Evolutionary conservation across 305 asterid genomes (phyloP).

Genomic region (Solanum hybrid): DNA sequence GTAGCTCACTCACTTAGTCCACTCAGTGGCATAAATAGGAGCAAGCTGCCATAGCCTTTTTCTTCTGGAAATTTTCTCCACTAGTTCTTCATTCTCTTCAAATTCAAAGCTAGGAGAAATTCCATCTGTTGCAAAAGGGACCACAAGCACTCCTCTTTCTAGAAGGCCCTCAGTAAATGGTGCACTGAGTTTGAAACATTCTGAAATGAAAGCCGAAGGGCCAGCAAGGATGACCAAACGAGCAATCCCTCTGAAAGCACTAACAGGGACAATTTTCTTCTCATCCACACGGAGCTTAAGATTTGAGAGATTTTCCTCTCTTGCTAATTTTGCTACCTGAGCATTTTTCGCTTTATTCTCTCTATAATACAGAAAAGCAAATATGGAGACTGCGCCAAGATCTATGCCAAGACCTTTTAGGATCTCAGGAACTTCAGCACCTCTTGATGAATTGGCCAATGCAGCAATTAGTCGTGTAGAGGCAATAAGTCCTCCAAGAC

Average conservation of each 20-base stretch:
- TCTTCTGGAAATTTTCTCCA: conserved; percentile 44
- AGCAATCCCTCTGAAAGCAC: conserved; percentile 79
- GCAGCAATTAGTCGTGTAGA: conserved; percentile 56
- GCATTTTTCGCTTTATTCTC: conserved; percentile 68
- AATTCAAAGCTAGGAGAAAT: conserved; percentile 43
- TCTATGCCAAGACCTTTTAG: conserved; percentile 69
- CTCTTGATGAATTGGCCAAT: conserved; percentile 65
- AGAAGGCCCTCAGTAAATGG: conserved; percentile 61
- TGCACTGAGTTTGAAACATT: conserved; percentile 56
- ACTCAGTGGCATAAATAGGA: conserved; percentile 52
- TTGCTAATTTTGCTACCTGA: conserved; percentile 63
- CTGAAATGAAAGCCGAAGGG: conserved; percentile 60
- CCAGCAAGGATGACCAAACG: conserved; percentile 86
- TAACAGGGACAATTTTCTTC: conserved; percentile 53
- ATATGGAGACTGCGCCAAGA: conserved; percentile 56
- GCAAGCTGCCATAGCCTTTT: conserved; percentile 81
- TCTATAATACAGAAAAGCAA: conserved; percentile 73
- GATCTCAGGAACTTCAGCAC: conserved; percentile 51
- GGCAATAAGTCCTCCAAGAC: conserved; percentile 80
- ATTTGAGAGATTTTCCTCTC: conserved; percentile 78
- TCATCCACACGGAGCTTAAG: conserved; percentile 77
- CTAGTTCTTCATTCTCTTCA: conserved; percentile 47
- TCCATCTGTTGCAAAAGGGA: conserved; percentile 71
- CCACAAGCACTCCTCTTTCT: conserved; percentile 80
- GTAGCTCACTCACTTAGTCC: conserved; percentile 60